These are phyloP conservation scores for Sporisorium scitamineum DNA, from an alignment of 1,284 basidiomycete genomes.

Conservation along the genomic window DNA sequence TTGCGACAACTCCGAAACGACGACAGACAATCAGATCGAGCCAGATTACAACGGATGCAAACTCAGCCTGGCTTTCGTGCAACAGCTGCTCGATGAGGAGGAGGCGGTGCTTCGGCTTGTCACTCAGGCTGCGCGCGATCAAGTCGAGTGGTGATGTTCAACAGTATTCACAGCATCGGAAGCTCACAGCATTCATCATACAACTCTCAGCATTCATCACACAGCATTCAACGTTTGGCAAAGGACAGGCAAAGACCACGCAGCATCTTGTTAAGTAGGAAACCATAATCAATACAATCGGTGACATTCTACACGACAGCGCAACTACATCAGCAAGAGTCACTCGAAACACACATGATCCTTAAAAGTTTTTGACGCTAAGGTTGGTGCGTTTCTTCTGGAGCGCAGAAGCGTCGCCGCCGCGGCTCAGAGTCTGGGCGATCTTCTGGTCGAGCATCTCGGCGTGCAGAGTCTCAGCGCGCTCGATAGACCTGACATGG, in stretches of 20 bases:
- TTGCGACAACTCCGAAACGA: background rate
- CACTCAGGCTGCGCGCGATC: constrained; percentile 13
- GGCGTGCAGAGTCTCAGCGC: constrained; percentile 45
- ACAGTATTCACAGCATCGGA: background rate
- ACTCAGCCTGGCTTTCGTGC: constrained; percentile 30
- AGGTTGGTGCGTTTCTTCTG: constrained; percentile 52
- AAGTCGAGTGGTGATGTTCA: constrained; percentile 44
- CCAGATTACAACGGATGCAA: constrained; percentile 4
- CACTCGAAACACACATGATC: too few relatives aligned
- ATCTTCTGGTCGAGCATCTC: constrained; percentile 58
- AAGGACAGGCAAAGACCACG: background rate
- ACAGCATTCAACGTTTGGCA: background rate
- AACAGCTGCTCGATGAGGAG: constrained; percentile 49
- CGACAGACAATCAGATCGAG: constrained; percentile 11
- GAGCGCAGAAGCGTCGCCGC: constrained; percentile 47
- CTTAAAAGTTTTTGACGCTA: constrained; percentile 49
- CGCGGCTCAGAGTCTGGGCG: constrained; percentile 43
- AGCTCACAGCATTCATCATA: background rate
- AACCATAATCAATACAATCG: background rate
- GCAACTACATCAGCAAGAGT: too few relatives aligned
- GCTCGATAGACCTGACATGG: constrained; percentile 36
- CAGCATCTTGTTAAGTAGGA: background rate
- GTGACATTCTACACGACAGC: constrained; percentile 1
- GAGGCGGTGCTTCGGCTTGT: constrained; percentile 36
- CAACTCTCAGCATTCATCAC: background rate